Evolutionary conservation across 768 basidiomycete species (phyloP).

Genomic region (Dentipellis sp.): DNA sequence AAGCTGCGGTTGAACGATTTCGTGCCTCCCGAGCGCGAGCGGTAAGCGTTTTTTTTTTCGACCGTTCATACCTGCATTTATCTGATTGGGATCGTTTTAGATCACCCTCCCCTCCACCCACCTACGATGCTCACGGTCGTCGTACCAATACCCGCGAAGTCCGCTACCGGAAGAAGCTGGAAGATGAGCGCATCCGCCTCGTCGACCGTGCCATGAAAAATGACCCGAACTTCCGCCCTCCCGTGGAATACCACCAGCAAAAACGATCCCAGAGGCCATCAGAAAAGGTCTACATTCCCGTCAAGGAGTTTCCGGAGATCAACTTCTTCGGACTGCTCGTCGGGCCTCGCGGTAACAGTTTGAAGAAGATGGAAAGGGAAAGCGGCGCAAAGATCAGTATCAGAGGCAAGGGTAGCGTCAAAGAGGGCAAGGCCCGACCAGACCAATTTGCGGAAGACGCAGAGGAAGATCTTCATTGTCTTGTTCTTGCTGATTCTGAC

Average conservation of each 20-base stretch:
- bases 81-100: constrained; percentile 26
- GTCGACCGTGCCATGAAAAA: constrained; percentile 96
- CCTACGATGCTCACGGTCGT: constrained; percentile 95
- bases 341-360: constrained; percentile 95
- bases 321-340: constrained; percentile 99
- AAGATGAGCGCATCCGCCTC: constrained; percentile 85
- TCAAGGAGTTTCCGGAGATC: constrained; percentile 99
- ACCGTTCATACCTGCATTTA: constrained; percentile 18
- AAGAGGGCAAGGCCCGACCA: constrained; percentile 95
- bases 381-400: constrained; percentile 98
- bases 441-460: constrained; percentile 95
- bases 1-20: constrained; percentile 92
- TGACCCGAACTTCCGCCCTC: constrained; percentile 96
- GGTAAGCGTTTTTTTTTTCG: constrained; percentile 39
- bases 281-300: constrained; percentile 98
- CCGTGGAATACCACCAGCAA: constrained; percentile 92
- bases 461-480: constrained; percentile 97
- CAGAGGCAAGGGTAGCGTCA: constrained; percentile 95
- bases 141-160: constrained; percentile 98
- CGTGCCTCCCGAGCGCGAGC: constrained; percentile 89
- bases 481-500: constrained; percentile 86
- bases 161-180: constrained; percentile 91
- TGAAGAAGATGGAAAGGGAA: constrained; percentile 99
- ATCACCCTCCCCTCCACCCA: constrained; percentile 94
- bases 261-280: constrained; percentile 90